Evolutionary conservation across 2,329 filamentous ascomycete genomes (phyloP), one percentile per base, ranked within the genome.

Genomic region (Colletotrichum melonis): DNA sequence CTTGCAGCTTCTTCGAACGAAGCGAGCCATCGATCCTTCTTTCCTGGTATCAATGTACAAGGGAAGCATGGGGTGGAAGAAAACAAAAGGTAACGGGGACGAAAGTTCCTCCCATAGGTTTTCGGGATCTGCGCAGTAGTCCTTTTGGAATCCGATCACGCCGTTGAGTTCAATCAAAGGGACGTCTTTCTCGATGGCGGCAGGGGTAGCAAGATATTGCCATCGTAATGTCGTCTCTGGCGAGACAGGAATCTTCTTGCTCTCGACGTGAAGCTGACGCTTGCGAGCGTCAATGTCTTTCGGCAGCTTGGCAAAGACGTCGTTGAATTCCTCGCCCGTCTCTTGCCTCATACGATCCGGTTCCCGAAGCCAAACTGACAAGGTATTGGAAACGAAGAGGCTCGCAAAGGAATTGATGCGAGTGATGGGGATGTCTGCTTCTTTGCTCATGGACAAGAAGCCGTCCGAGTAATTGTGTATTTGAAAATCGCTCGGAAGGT

Each of bases 41-140:
- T 90, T 91, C 73, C 97, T 90, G 11, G 95, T 97, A 82, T 98
- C 97, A 78, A 99, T 97, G 83, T 95, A 98, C 14, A 99, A 89
- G 0, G 96, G 96, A 9, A 98, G 90, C 72, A 92, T 89, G 1
- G 95, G 94, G 78, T 97, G 95, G 82, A 98, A 96, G 80, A 95
- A 94, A 28, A 96, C 93, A 77, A 95, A 95, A 1, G 94, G 94
- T 2, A 91, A 83, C 4, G 91, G 90, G 3, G 89, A 90, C 16
- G 86, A 88, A 12, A 94, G 82, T 65, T 93, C 92, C 42, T 88
- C 84, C 92, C 92, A 95, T 9, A 91, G 86, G 77, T 93, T 94
- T 35, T 87, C 87, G 1, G 88, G 85, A 67, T 93, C 88, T 12
- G 88, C 86, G 76, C 91, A 94, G 77, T 95, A 95, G 72, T 93